A percentile compares a stretch with the other conserved stretches of the same genome.
phyloP scores from a whole-genome alignment of 2,329 filamentous ascomycete species.

The Trichoderma koningii region DNA sequence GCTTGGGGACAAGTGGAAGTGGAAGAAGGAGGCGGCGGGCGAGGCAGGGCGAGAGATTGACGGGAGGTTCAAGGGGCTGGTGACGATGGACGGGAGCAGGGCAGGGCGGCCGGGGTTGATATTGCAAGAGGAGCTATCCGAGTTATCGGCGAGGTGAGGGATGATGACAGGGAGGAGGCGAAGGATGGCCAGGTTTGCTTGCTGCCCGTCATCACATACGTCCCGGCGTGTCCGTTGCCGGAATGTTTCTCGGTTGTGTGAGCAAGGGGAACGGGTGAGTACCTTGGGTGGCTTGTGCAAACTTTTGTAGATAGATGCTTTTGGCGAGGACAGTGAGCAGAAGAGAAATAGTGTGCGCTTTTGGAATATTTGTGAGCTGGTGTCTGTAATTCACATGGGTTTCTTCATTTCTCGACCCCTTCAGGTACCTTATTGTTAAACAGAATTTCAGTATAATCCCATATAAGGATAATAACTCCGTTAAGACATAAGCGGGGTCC shows the following conservation, averaged over 20 bases:
- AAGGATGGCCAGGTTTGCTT: neutral
- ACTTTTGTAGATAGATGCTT: no score
- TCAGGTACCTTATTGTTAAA: no score
- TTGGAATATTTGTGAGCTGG: neutral
- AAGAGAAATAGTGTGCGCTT: neutral
- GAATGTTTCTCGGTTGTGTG: neutral
- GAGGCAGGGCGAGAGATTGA: slow-evolving; percentile 39
- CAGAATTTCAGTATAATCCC: no score
- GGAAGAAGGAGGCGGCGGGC: slow-evolving; percentile 58
- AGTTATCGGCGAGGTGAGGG: slow-evolving; percentile 20
- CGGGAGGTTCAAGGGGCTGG: slow-evolving; percentile 44
- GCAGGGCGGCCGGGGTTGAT: slow-evolving; percentile 51
- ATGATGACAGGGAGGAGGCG: neutral
- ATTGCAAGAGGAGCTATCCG: slow-evolving; percentile 47
- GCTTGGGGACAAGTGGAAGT: slow-evolving; percentile 62
- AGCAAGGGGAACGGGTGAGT: neutral
- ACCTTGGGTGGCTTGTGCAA: no score
- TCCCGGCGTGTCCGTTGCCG: slow-evolving; percentile 4
- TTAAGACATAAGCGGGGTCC: no score
- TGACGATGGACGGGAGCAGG: slow-evolving; percentile 57
- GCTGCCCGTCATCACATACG: neutral
- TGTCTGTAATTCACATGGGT: neutral
- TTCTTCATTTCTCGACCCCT: neutral
- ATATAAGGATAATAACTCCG: no score
- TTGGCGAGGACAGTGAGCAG: neutral